Evolutionary conservation across 345 rosid species (phyloP), one percentile per base, ranked within the genome.

Genomic region (Gossypium thurberi): DNA sequence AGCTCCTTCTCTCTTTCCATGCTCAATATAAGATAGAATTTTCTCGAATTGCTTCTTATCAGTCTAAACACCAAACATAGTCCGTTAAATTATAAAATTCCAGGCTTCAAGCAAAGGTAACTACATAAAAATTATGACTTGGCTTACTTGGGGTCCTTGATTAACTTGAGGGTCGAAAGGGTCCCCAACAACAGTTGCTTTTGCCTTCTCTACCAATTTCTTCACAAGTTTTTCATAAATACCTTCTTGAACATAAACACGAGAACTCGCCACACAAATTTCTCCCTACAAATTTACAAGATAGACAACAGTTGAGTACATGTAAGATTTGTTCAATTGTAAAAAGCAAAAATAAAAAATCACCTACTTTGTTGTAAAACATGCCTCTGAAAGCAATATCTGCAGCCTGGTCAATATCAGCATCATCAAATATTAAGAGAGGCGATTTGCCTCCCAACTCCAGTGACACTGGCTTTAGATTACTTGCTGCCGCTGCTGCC

Each of bases 361-460:
- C 44, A 2, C 26, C 51, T 79, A 83, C 97, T 86, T 93, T 87
- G 81, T 93, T 93, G 52, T 67, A 76, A 4, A 81, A 10, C 42
- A 83, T 66, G 20, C 88, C 90, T 0, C 64, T 53, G 12, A 90
- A 88, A 6, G 97, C 94, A 11, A 91, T 83, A 42, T 82, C 83
- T 0, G 83, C 84, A 6, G 97, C 97, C 71, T 55, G 75, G 68
- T 88, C 78, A 6, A 83, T 60, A 81, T 90, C 91, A 51, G 96
- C 98, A 48, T 94, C 98, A 12, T 94, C 85, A 57, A 90, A 91
- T 26, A 94, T 82, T 17, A 90, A 70, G 15, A 94, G 77, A 43
- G 98, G 98, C 8, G 94, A 91, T 81, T 94, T 94, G 17, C 97
- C 96, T 1, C 98, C 98, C n/a, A 91, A 76, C 72, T 94, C 98